Percentiles rank a stretch among this genome's conserved stretches.
Conservation (phyloP, 345 rosid species). For the Chamaenerion angustifolium region DNA sequence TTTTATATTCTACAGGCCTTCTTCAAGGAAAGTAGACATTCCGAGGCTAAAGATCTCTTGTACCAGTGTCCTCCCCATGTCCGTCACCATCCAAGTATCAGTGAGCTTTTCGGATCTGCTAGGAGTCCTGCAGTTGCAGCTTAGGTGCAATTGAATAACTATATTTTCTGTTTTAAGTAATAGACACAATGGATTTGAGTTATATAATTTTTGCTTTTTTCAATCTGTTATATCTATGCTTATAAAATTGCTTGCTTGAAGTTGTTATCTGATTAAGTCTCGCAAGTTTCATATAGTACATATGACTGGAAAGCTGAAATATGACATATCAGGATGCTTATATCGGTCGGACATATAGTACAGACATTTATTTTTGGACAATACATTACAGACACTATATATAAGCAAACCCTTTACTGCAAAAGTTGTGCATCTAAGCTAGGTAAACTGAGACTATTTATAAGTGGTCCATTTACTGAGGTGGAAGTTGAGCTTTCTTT, state of each 20-base stretch:
- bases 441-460: background rate
- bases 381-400: no score
- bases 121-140: conserved; percentile 7
- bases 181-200: background rate
- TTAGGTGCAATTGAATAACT: background rate
- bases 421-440: no score
- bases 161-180: background rate
- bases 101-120: conserved; percentile 45
- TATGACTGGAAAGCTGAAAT: no score
- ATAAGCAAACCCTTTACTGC: no score
- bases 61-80: conserved; percentile 64
- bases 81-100: conserved; percentile 43
- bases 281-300: no score
- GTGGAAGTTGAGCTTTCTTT: background rate
- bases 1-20: conserved; percentile 39
- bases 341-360: no score
- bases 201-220: no score
- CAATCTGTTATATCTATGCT: no score
- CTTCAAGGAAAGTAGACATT: conserved; percentile 56
- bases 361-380: no score
- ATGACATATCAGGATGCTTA: no score
- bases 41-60: conserved; percentile 68
- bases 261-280: no score
- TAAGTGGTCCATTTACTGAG: conserved; percentile 1
- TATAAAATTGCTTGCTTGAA: no score